Evolutionary conservation across 2,329 filamentous ascomycete genomes (phyloP).

Genomic region (Lachnellula cervina): DNA sequence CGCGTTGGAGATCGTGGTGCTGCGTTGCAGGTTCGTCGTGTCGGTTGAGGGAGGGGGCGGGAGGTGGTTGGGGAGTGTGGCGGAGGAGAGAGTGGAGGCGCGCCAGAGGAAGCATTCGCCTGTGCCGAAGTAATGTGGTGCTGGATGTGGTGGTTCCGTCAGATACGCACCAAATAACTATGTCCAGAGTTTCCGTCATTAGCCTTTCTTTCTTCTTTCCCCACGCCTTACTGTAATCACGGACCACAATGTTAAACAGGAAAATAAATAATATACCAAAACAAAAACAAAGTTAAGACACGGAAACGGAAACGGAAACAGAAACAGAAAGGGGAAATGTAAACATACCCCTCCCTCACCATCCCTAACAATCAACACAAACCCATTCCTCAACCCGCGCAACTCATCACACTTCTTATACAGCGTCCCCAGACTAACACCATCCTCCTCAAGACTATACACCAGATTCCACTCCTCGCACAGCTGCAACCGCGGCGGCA

Average conservation of each 20-base stretch:
- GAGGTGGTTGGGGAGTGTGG: conserved; percentile 40
- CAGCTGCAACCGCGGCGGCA: conserved; percentile 82
- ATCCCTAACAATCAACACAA: conserved; percentile 83
- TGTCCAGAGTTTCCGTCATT: not conserved
- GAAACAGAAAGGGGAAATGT: not conserved
- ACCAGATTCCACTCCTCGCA: conserved; percentile 80
- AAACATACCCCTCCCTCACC: conserved; percentile 62
- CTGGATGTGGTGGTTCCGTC: conserved; percentile 78
- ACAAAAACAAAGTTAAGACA: too few relatives aligned
- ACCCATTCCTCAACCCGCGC: conserved; percentile 69
- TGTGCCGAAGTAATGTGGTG: conserved; percentile 85
- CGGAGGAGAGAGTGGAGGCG: conserved; percentile 58
- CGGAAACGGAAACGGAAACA: conserved; percentile 21
- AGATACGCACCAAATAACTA: conserved; percentile 90
- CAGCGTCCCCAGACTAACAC: conserved; percentile 78
- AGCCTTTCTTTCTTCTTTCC: not conserved
- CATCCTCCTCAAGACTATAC: conserved; percentile 90
- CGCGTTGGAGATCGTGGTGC: conserved; percentile 49
- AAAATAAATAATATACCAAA: conserved; percentile 23
- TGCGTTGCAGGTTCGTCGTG: conserved; percentile 55
- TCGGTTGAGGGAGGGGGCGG: conserved; percentile 67
- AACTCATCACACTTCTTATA: conserved; percentile 73
- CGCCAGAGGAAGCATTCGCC: conserved; percentile 95
- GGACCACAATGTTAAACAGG: not conserved
- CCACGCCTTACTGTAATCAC: too few relatives aligned